A percentile compares a stretch with the other conserved stretches of the same genome.
phyloP scores from a whole-genome alignment of 768 basidiomycete genomes.

The Boletus subcaerulescens region DNA sequence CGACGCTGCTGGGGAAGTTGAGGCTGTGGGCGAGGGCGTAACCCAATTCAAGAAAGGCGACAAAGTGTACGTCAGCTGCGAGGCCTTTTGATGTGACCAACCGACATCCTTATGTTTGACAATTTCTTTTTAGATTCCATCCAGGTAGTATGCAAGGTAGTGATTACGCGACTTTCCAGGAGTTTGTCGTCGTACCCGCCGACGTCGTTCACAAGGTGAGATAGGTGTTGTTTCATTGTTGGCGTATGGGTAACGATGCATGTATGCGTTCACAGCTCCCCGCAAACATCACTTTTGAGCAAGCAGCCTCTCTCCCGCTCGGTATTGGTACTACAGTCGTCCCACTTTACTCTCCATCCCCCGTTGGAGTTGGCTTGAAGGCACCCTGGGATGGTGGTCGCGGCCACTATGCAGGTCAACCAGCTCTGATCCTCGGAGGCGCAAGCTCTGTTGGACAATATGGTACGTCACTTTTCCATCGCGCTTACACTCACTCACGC shows the following conservation, averaged over 20 bases:
- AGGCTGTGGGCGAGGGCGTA: slow-evolving; percentile 40
- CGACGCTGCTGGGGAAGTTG: slow-evolving; percentile 41
- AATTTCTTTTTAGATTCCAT: slow-evolving; percentile 15
- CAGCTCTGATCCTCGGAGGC: slow-evolving; percentile 38
- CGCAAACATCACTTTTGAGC: slow-evolving; percentile 33
- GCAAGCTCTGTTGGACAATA: slow-evolving; percentile 37
- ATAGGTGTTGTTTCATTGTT: neutral
- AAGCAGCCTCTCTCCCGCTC: slow-evolving; percentile 38
- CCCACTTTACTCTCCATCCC: slow-evolving; percentile 31
- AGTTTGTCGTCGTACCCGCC: slow-evolving; percentile 23
- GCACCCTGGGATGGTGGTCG: slow-evolving; percentile 35
- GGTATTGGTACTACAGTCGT: slow-evolving; percentile 31
- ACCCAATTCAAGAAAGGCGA: slow-evolving; percentile 36
- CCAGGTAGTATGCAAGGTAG: slow-evolving; percentile 1
- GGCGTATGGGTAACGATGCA: too few relatives aligned
- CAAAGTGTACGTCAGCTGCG: slow-evolving; percentile 10
- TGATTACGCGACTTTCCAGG: slow-evolving; percentile 25
- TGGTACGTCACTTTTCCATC: slow-evolving; percentile 22
- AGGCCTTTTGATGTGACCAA: neutral
- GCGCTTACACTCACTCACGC: slow-evolving; percentile 16
- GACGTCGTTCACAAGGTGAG: slow-evolving; percentile 18
- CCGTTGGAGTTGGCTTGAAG: slow-evolving; percentile 30
- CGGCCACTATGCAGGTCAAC: slow-evolving; percentile 29
- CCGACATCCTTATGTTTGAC: neutral
- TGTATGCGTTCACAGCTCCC: slow-evolving; percentile 30